Base-by-base conservation (phyloP, 2,329 filamentous ascomycete species). In the Thielaviopsis ethacetica region DNA sequence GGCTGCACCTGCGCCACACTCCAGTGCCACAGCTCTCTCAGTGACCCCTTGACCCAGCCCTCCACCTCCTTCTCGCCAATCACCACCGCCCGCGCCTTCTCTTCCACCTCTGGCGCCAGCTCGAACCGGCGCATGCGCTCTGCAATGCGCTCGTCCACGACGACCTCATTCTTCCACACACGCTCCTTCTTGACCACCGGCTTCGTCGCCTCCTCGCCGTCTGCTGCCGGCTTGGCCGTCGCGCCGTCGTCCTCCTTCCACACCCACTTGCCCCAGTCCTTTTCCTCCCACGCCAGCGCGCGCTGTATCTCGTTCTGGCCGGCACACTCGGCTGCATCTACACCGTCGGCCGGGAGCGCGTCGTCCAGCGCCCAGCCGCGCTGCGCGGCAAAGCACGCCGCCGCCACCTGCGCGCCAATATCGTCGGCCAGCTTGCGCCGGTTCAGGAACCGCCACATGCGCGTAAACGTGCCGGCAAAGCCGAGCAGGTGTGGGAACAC, bases 401-500 rank as follows among this genome's bases (percentile, higher is more conserved):
- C 86, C 0, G 91, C 91, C 19, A 94, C 89, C 63, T 96, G 83
- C 50, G 88, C 84, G 56, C 93, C 93, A 62, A 96, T 83, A 53
- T 84, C 78, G 67, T 98, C 91, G 63, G 91, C 91, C n/a, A 95
- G 77, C 63, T 81, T 73, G 58, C 93, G 85, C 62, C 85, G 84
- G 69, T 85, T 95, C 62, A 98, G 76, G 77, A 91, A 98, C 63
- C 93, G 86, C 67, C 86, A 86, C 62, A 97, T 77, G 62, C 93
- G 85, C 63, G 84, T 86, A 0, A 90, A 87, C 2, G 91, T 96
- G 73, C 93, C 91, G 63, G 87, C 75, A 75, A 98, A 95, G 62
- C 93, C 93, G 30, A 98, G 84, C 61, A 96, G 80, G 69, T 97
- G 91, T 0, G 91, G 91, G 70, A 95, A 87, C 50, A 81, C 76